Evolutionary conservation across 139 green algal species (phyloP), one percentile per base, ranked within the genome.

Genomic region (Chlorella sp.): DNA sequence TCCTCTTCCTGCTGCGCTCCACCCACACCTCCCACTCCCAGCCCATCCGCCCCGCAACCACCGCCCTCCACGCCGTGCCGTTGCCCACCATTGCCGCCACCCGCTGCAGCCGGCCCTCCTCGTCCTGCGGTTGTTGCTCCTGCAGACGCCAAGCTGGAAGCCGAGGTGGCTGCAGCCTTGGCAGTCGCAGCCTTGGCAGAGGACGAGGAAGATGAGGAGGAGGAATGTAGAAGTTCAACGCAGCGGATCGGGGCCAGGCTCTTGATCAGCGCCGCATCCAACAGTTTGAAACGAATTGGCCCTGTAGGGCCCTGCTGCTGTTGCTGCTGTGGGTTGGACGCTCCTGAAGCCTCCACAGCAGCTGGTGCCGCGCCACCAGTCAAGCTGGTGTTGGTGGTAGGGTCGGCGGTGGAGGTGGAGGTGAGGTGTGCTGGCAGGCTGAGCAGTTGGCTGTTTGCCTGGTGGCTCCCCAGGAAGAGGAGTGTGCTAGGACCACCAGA

Each of bases 161-260:
- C 6, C 59, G n/a, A 64, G 17, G 26, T 64, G 59, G 6, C n/a
- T n/a, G 59, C 5, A 31, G 59, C 59, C n/a, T 5, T 5, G 59
- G 17, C n/a, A 20, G 24, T 14, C 4, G 59, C 59, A n/a, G n/a
- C 17, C 20, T 33, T 20, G 59, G 5, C 17, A 29, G 26, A 33
- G 14, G n/a, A 64, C n/a, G 26, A 31, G 59, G 6, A 64, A 33
- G 59, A 26, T 36, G 29, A 32, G 62, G 62, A 6, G 31, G 62
- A 69, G 26, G 27, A 70, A 49, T 50, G 26, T 22, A 49, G 20
- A 26, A 23, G 14, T 49, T 27, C 27, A 70, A 31, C 27, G 14
- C 64, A 50, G 42, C 75, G 69, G 24, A 85, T 67, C 5, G 80
- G 75, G 5, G 72, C 72, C 63, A 85, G 65, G 72, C 71, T 82